phyloP scores from a whole-genome alignment of 768 basidiomycete species.

The Amanita muscaria region DNA sequence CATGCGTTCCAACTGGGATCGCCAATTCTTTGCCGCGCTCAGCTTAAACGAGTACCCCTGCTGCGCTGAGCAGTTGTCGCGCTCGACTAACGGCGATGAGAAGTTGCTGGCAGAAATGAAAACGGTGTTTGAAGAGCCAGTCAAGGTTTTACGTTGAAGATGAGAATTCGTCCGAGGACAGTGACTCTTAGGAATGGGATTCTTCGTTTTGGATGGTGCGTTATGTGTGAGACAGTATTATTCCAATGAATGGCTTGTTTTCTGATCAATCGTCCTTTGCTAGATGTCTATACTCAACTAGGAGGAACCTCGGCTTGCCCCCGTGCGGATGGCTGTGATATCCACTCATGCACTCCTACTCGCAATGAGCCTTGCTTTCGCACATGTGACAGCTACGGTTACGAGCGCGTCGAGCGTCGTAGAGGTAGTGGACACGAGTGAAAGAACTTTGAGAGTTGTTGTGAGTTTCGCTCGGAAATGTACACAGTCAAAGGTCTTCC shows the following conservation, averaged over 20 bases:
- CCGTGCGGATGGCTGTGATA: no score
- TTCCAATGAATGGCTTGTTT: no score
- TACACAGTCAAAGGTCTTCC: no score
- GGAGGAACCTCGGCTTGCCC: neutral
- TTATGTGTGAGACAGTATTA: constrained; percentile 1
- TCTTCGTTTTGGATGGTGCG: neutral
- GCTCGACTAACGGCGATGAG: neutral
- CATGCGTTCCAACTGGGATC: constrained; percentile 13
- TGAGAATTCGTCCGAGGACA: neutral
- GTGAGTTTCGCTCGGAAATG: no score
- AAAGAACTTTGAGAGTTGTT: no score
- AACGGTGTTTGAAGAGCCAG: constrained; percentile 2
- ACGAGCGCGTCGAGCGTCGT: no score
- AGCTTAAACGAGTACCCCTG: constrained; percentile 1
- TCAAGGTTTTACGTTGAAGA: constrained; percentile 2
- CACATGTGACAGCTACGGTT: no score
- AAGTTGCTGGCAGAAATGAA: neutral
- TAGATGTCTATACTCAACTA: neutral
- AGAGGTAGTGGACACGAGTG: no score
- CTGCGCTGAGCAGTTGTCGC: neutral
- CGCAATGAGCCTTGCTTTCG: no score
- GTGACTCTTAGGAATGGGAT: neutral
- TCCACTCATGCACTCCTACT: no score
- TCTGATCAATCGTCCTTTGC: neutral
- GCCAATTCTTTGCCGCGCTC: neutral